A percentile compares a stretch with the other conserved stretches of the same genome.
phyloP scores from a whole-genome alignment of 306 rosid genomes.

The Hippophae tibetana region DNA sequence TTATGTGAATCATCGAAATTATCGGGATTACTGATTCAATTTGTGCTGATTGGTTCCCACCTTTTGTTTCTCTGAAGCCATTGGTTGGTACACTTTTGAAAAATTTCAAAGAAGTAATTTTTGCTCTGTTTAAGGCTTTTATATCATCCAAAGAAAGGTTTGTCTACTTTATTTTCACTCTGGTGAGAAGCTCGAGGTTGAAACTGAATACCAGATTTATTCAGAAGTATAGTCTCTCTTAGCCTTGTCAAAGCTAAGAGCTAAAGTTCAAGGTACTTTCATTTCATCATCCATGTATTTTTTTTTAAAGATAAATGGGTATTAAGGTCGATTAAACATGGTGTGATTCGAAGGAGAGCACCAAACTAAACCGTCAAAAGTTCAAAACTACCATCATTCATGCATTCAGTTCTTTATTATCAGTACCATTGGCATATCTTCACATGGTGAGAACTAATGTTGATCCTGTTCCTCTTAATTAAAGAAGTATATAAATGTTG shows the following conservation, averaged over 20 bases:
- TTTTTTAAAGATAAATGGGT: too few relatives aligned
- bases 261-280: constrained; percentile 30
- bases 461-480: too few relatives aligned
- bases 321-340: too few relatives aligned
- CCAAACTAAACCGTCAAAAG: too few relatives aligned
- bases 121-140: too few relatives aligned
- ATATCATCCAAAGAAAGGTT: constrained; percentile 42
- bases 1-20: constrained; percentile 21
- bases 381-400: background rate
- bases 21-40: constrained; percentile 22
- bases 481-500: too few relatives aligned
- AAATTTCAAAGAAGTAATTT: too few relatives aligned
- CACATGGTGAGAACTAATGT: too few relatives aligned
- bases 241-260: constrained; percentile 17
- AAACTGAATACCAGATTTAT: constrained; percentile 30
- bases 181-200: constrained; percentile 29
- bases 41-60: constrained; percentile 15
- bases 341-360: too few relatives aligned
- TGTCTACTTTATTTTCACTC: constrained; percentile 33
- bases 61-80: constrained; percentile 28
- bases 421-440: constrained; percentile 1
- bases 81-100: background rate
- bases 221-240: constrained; percentile 26
- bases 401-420: constrained; percentile 21
- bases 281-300: too few relatives aligned